These are phyloP conservation scores for Naganishia friedmannii DNA, from an alignment of 768 basidiomycete genomes.

Conservation along the genomic window DNA sequence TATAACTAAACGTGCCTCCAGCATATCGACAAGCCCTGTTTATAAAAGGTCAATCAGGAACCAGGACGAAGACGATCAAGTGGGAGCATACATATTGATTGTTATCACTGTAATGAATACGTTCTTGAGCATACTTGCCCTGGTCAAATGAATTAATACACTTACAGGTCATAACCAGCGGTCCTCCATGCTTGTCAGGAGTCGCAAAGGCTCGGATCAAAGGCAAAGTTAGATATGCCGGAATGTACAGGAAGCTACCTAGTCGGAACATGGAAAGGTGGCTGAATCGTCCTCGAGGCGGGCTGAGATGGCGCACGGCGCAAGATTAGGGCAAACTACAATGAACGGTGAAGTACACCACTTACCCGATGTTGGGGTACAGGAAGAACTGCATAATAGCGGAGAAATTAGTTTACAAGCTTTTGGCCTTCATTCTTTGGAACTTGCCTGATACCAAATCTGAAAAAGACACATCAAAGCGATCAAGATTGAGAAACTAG, in stretches of 20 bases:
- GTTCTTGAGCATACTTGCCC: conserved; percentile 4
- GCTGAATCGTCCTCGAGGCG: conserved; percentile 51
- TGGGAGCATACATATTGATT: conserved; percentile 71
- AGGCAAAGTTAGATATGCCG: conserved; percentile 77
- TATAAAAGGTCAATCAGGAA: conserved; percentile 8
- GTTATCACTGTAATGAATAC: conserved; percentile 59
- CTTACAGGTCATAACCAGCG: conserved; percentile 68
- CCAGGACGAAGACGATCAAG: conserved; percentile 26
- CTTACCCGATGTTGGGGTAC: conserved; percentile 51
- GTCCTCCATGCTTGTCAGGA: conserved; percentile 65
- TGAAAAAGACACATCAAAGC: conserved; percentile 89
- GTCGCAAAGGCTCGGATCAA: conserved; percentile 70
- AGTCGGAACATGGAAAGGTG: conserved; percentile 53
- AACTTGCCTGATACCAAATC: conserved; percentile 83
- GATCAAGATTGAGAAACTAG: conserved; percentile 83
- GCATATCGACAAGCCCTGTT: conserved; percentile 79
- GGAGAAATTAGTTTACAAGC: neutral
- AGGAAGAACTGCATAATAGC: conserved; percentile 48
- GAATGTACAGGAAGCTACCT: conserved; percentile 73
- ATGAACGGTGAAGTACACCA: neutral
- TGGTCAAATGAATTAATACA: neutral
- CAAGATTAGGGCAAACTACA: neutral
- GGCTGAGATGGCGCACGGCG: conserved; percentile 30
- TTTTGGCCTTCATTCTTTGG: conserved; percentile 40
- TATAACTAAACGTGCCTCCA: conserved; percentile 84